Base-by-base conservation (phyloP, 2,329 filamentous ascomycete species). In the Arthroderma sp. region DNA sequence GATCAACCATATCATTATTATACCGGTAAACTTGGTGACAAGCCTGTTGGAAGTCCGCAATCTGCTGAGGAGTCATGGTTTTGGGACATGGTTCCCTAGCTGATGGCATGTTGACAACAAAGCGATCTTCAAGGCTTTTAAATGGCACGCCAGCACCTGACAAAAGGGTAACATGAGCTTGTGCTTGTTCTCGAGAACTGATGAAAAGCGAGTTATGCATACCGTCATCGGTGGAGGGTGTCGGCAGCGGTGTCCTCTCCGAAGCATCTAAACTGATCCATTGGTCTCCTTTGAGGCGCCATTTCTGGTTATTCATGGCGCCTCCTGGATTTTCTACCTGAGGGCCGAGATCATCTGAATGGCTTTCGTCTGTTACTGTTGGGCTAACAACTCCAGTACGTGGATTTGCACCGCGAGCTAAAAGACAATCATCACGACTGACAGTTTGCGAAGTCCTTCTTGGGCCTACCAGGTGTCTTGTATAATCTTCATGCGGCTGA, bases 31-130 rank as follows among this genome's bases (percentile, higher is more conserved):
- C 64, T 44, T 56, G 63, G 33, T 71, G 68, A 11, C 73, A 70
- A 33, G 66, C 70, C 54, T 66, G 63, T 54, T 74, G 73, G 44
- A 71, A 75, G 15, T 71, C 64, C 1, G 62, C 51, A 37, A 74
- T 73, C 57, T 75, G 69, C 33, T 70, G 65, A 1, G 65, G 63
- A 2, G 68, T 72, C 70, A 74, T 70, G 1, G 64, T 67, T 3
- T 70, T 68, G 2, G 72, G 72, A 44, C 71, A 72, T 0, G 73
- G 71, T 1, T 74, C 71, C 38, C 67, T 71, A 2, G 72, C 71
- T 19, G 71, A 70, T 4, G 72, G 72, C 71, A 74, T 75, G 53
- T 74, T 66, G 35, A 74, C 70, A 47, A 74, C 71, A 59, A 74
- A 74, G 62, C 65, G 66, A 58, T 75, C 72, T 55, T 71, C 69